Evolutionary conservation across 345 rosid species (phyloP).

Genomic region (Psidium friedrichsthalianum): DNA sequence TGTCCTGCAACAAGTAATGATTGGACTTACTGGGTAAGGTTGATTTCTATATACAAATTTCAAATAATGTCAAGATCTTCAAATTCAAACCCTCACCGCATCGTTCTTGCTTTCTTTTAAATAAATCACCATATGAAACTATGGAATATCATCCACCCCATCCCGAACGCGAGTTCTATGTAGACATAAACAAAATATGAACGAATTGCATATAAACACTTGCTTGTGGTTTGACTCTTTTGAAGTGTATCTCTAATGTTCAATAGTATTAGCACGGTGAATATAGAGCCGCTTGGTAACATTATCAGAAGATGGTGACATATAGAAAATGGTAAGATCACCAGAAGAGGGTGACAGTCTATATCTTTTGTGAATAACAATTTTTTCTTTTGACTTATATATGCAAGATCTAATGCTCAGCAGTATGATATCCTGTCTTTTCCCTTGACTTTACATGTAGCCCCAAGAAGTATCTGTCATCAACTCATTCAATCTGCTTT

Average conservation of each 20-base stretch:
- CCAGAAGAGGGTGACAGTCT: neutral
- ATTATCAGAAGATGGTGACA: neutral
- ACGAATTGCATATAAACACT: neutral
- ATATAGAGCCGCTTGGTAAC: neutral
- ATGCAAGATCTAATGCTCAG: neutral
- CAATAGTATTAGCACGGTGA: neutral
- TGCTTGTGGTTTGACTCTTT: accelerated
- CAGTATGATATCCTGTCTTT: neutral
- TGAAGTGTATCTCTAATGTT: neutral
- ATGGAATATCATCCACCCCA: neutral
- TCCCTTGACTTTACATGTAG: neutral
- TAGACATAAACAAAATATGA: neutral
- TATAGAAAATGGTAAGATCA: neutral
- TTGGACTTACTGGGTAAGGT: neutral
- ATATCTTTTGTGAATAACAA: neutral
- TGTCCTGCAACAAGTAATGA: neutral
- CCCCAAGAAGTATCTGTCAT: neutral
- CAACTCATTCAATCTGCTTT: neutral
- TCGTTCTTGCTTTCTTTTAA: neutral
- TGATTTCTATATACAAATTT: neutral
- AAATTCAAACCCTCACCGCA: neutral
- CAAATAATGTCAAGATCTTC: neutral
- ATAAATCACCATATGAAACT: neutral
- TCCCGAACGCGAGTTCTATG: neutral
- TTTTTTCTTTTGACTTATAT: neutral